Evolutionary conservation across 1,139 yeast genomes (phyloP), one percentile per base, ranked within the genome.

Genomic region (Lodderomyces theae): DNA sequence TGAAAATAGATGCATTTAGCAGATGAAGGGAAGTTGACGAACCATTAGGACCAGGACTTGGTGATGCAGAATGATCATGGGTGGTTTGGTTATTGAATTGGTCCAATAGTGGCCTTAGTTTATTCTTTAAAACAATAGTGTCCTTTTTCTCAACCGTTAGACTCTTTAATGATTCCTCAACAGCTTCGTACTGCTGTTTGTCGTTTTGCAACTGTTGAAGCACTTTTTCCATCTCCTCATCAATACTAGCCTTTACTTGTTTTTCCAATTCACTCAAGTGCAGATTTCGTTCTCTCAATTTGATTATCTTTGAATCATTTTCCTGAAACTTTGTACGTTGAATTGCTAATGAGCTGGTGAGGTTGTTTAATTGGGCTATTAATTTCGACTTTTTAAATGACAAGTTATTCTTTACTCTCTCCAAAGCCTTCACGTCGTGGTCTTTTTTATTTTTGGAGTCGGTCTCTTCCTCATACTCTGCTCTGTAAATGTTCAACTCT

Each of bases 321-420:
- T 61, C 63, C 16, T 52, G 51, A 35, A 63, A 48, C 38, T 63
- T 61, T 19, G 43, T 44, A 24, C 43, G 42, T 24, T 41, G 44
- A 29, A 49, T 42, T 11, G 51, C 55, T 15, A 51, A 42, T 5
- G 60, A 47, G 23, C 53, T 50, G 34, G 57, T 56, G 12, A 59
- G 42, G 17, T 57, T 46, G 38, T 58, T 54, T 24, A 67, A 42
- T 43, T 64, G 64, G 31, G 52, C 53, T 16, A 51, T 45, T 21
- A 69, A 51, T 48, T 70, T 70, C 37, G 67, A 57, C 46, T 69
- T 68, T 32, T 58, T 52, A 31, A 52, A 49, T 34, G 56, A 45
- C 12, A 57, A 46, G 16, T 52, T 54, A 44, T 69, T 73, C 36
- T 56, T 57, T 8, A 47, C 42, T 37, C 58, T 61, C 41, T 68